Evolutionary conservation across 2,329 filamentous ascomycete species (phyloP).

Genomic region (Colletotrichum chrysophilum): DNA sequence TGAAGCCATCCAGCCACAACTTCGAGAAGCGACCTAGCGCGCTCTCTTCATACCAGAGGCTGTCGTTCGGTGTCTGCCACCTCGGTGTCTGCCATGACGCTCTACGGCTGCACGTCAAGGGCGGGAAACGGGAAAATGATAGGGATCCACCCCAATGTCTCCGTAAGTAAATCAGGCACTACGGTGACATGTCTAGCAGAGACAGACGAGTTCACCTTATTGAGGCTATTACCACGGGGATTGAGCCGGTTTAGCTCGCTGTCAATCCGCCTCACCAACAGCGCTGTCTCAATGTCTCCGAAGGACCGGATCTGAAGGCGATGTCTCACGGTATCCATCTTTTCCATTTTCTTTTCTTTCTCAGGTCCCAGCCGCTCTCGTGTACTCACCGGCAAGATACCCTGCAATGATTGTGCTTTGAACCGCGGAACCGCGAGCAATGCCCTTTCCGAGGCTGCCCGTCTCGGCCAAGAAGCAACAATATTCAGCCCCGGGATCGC

Average conservation of each 20-base stretch:
- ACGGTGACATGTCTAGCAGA: not conserved
- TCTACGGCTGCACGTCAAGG: not conserved
- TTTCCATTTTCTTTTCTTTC: not conserved
- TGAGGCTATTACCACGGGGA: not conserved
- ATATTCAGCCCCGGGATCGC: not conserved
- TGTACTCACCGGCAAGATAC: not conserved
- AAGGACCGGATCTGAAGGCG: not conserved
- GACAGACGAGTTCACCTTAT: not conserved
- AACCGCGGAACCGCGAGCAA: not conserved
- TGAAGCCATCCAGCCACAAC: not conserved
- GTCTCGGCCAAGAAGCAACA: not conserved
- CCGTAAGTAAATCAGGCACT: not conserved
- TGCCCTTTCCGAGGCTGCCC: not conserved
- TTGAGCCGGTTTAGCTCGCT: not conserved
- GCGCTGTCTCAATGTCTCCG: not conserved
- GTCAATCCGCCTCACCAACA: not conserved
- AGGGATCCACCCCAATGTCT: not conserved
- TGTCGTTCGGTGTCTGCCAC: not conserved
- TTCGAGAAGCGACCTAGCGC: constrained; percentile 9
- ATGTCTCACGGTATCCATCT: not conserved
- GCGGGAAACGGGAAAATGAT: not conserved
- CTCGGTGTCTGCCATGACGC: not conserved
- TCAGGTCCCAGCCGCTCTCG: not conserved
- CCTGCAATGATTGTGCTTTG: not conserved
- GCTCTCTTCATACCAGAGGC: not conserved